Conservation (phyloP, 208 protist genomes). For the Phytomonas francai region DNA sequence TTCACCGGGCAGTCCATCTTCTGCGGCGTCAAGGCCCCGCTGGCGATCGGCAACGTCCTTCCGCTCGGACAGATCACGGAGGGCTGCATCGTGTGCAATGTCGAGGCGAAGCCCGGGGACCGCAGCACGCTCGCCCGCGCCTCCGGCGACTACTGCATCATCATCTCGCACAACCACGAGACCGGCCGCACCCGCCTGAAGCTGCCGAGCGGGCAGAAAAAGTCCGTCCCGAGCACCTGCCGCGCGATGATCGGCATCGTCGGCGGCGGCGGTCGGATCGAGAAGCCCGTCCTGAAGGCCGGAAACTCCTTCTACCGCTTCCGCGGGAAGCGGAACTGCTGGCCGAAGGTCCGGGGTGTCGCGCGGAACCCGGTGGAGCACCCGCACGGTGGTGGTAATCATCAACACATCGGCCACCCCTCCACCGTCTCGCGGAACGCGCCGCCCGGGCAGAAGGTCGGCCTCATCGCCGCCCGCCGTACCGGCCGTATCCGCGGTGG, state of each 20-base stretch:
- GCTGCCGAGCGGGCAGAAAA: constrained; percentile 98
- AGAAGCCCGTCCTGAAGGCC: constrained; percentile 99
- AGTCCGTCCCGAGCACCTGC: constrained; percentile 89
- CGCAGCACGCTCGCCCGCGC: constrained; percentile 92
- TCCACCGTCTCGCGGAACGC: constrained; percentile 88
- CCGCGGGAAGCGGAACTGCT: constrained; percentile 98
- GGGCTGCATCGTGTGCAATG: constrained; percentile 99
- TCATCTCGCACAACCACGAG: constrained; percentile 96
- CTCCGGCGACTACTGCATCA: constrained; percentile 96
- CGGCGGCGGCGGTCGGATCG: constrained; percentile 97
- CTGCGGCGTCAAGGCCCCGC: constrained; percentile 94
- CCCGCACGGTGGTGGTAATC: constrained; percentile 99
- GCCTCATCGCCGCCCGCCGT: constrained; percentile 98
- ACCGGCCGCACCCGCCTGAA: constrained; percentile 95
- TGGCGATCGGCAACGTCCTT: constrained; percentile 97
- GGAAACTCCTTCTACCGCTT: constrained; percentile 98
- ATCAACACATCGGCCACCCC: constrained; percentile 99
- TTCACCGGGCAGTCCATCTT: constrained; percentile 99
- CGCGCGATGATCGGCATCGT: constrained; percentile 98
- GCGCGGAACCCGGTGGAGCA: constrained; percentile 99
- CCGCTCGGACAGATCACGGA: constrained; percentile 96
- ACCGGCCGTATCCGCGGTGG: constrained; percentile 95
- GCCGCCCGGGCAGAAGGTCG: constrained; percentile 97
- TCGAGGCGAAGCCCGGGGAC: constrained; percentile 96
- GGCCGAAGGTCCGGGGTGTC: constrained; percentile 98